Conservation (phyloP, 169 alveolate species). For the Besnoitia besnoiti region DNA sequence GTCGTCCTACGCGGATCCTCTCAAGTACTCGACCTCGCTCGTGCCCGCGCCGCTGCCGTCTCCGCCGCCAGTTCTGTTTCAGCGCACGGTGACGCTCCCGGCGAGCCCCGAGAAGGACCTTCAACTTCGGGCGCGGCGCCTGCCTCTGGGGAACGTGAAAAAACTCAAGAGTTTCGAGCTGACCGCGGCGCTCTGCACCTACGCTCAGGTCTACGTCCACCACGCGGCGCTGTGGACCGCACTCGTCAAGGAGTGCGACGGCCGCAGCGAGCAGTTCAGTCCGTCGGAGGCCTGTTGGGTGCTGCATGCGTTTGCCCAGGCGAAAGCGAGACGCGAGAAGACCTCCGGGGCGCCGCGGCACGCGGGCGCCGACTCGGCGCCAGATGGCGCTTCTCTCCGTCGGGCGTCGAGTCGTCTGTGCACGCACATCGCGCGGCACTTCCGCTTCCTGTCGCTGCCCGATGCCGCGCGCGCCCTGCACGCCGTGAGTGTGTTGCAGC, state of each 20-base stretch:
- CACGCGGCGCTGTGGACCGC: conserved; percentile 35
- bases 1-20: not conserved
- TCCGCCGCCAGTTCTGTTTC: not conserved
- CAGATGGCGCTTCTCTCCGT: not conserved
- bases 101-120: not conserved
- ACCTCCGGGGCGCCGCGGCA: not conserved
- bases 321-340: not conserved
- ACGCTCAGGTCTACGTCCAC: conserved; percentile 34
- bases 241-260: not conserved
- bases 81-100: not conserved
- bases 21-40: not conserved
- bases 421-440: not conserved
- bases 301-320: conserved; percentile 29
- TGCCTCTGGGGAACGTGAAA: conserved; percentile 23
- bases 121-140: not conserved
- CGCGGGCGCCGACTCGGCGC: not conserved
- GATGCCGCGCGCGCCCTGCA: conserved; percentile 21
- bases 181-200: conserved; percentile 2
- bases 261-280: conserved; percentile 14
- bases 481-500: not conserved
- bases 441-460: not conserved
- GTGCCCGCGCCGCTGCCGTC: conserved; percentile 27
- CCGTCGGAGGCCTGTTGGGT: conserved; percentile 18
- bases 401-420: not conserved
- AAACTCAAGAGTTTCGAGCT: conserved; percentile 30